Evolutionary conservation across 2,329 filamentous ascomycete genomes (phyloP).

Genomic region (Magnaporthiopsis rhizophila): DNA sequence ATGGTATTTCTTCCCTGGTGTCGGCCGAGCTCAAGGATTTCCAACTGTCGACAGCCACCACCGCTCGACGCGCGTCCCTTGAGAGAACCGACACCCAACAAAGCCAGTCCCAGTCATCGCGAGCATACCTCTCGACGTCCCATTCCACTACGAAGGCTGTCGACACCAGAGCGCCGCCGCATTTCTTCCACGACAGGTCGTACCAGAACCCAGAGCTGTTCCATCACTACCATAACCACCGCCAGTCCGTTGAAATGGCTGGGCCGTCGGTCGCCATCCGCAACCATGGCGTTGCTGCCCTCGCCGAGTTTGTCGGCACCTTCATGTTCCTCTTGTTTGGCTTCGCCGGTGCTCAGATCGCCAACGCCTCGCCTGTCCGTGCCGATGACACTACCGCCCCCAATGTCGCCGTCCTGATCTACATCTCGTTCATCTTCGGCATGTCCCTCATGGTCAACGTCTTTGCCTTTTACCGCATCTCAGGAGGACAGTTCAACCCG

Average conservation of each 20-base stretch:
- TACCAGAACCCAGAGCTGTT: background rate
- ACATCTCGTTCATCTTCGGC: conserved; percentile 42
- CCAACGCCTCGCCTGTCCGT: conserved; percentile 16
- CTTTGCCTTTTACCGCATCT: conserved; percentile 49
- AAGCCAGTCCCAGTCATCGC: background rate
- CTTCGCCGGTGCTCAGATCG: conserved; percentile 20
- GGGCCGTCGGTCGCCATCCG: conserved; percentile 8
- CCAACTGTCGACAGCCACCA: background rate
- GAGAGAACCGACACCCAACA: background rate
- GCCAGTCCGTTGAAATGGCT: background rate
- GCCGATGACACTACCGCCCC: conserved; percentile 18
- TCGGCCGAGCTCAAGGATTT: background rate
- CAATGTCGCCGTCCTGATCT: conserved; percentile 31
- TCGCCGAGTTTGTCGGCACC: conserved; percentile 45
- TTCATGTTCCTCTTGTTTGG: conserved; percentile 42
- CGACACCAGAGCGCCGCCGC: background rate
- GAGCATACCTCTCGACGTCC: background rate
- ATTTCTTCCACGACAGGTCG: background rate
- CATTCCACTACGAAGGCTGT: background rate
- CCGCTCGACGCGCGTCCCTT: background rate
- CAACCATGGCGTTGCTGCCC: conserved; percentile 31
- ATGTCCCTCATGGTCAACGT: conserved; percentile 43
- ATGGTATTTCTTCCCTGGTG: background rate
- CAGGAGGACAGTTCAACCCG: conserved; percentile 43
- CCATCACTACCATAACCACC: background rate